phyloP scores from a whole-genome alignment of 2,329 filamentous ascomycete genomes.

The Huntiella decipiens region DNA sequence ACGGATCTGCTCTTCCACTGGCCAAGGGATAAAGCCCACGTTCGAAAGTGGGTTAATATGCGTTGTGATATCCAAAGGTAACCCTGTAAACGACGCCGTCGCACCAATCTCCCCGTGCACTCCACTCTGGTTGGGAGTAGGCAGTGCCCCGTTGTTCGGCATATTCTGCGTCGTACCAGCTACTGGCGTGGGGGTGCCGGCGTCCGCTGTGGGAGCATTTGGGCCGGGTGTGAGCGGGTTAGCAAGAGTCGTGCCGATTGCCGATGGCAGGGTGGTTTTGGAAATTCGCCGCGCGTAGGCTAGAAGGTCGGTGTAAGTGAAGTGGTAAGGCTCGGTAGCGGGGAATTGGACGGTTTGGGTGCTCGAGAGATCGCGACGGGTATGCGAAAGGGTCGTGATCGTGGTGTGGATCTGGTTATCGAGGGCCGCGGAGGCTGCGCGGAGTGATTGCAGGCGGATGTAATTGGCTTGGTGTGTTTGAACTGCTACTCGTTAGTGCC shows the following conservation, averaged over 20 bases:
- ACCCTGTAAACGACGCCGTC: slow-evolving; percentile 19
- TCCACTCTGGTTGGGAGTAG: slow-evolving; percentile 15
- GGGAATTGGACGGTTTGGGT: slow-evolving; percentile 40
- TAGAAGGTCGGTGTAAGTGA: slow-evolving; percentile 56
- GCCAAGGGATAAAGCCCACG: slow-evolving; percentile 58
- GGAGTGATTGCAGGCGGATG: slow-evolving; percentile 48
- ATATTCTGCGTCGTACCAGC: neutral
- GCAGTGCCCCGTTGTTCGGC: neutral
- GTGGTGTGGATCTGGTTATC: slow-evolving; percentile 57
- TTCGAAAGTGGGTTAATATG: slow-evolving; percentile 37
- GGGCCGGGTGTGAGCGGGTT: slow-evolving; percentile 12
- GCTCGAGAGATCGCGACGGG: slow-evolving; percentile 52
- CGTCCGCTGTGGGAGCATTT: slow-evolving; percentile 17
- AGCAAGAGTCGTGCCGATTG: slow-evolving; percentile 21
- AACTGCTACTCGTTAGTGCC: slow-evolving; percentile 26
- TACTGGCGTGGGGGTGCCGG: slow-evolving; percentile 16
- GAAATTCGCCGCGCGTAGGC: slow-evolving; percentile 63
- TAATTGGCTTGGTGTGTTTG: slow-evolving; percentile 59
- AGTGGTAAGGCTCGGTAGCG: slow-evolving; percentile 29
- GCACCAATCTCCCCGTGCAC: slow-evolving; percentile 11
- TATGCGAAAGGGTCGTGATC: slow-evolving; percentile 47
- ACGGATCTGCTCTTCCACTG: slow-evolving; percentile 48
- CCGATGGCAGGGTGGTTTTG: slow-evolving; percentile 52
- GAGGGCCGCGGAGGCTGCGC: slow-evolving; percentile 41
- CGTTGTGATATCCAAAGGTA: slow-evolving; percentile 29